Evolutionary conservation across 495 filamentous ascomycete species (phyloP).

Genomic region (Neurospora pannonica): DNA sequence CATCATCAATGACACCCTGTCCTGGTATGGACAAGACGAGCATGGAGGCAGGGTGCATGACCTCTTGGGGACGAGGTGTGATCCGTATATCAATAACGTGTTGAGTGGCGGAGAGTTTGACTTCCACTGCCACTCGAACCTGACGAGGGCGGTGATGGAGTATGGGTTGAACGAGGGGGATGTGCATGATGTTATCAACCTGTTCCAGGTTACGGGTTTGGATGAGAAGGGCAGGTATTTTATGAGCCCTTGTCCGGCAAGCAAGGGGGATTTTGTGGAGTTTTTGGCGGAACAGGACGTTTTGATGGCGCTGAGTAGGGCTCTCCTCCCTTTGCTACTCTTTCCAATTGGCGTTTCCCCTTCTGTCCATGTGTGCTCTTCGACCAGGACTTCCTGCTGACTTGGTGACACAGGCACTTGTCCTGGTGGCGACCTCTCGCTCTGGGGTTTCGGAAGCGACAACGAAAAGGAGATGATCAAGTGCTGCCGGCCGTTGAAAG

Average conservation of each 20-base stretch:
- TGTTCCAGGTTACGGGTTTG: constrained; percentile 72
- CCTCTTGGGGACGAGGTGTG: constrained; percentile 66
- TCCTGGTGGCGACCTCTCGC: constrained; percentile 57
- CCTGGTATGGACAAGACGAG: constrained; percentile 40
- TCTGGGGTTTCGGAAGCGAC: constrained; percentile 66
- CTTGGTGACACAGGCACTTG: constrained; percentile 29
- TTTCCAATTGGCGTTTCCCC: neutral
- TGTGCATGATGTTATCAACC: constrained; percentile 69
- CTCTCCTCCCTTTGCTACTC: constrained; percentile 41
- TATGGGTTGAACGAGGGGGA: constrained; percentile 61
- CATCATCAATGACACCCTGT: constrained; percentile 60
- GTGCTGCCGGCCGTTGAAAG: constrained; percentile 61
- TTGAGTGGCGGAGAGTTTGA: constrained; percentile 62
- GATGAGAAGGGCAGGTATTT: constrained; percentile 65
- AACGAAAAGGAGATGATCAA: constrained; percentile 57
- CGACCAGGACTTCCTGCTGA: constrained; percentile 6
- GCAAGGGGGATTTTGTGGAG: constrained; percentile 57
- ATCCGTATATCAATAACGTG: constrained; percentile 64
- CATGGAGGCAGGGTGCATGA: constrained; percentile 58
- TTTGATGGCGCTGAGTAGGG: constrained; percentile 57
- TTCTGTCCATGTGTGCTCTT: neutral
- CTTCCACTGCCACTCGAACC: constrained; percentile 75
- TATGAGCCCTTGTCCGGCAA: constrained; percentile 64
- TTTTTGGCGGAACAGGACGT: constrained; percentile 71
- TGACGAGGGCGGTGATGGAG: constrained; percentile 59